Conservation (phyloP, 2,329 filamentous ascomycete genomes). For the Venturia aucupariae region DNA sequence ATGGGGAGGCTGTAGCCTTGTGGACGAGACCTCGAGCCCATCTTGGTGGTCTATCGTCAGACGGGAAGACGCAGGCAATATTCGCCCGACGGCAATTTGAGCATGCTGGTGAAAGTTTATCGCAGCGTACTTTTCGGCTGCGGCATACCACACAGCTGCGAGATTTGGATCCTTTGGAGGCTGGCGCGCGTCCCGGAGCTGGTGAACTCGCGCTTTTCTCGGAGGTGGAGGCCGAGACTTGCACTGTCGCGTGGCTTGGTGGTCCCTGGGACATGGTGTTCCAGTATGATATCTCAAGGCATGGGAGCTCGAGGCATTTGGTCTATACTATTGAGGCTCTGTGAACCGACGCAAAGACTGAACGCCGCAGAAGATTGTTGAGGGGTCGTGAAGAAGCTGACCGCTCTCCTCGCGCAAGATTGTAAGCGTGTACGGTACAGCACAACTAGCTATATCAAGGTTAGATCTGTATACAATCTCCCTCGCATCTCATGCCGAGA, state of each 20-base stretch:
- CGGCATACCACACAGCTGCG: constrained; percentile 36
- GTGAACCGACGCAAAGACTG: background rate
- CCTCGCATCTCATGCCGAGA: background rate
- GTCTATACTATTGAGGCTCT: background rate
- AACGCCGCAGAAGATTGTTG: background rate
- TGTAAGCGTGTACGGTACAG: background rate
- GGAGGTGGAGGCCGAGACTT: constrained; percentile 15
- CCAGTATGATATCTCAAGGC: background rate
- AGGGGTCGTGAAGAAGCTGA: background rate
- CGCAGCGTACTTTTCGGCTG: constrained; percentile 48
- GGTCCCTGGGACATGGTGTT: constrained; percentile 3
- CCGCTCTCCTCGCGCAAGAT: background rate
- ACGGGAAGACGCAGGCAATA: constrained; percentile 44
- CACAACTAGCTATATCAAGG: background rate
- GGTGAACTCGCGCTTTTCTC: constrained; percentile 15
- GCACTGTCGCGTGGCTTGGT: constrained; percentile 5
- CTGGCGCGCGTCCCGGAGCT: constrained; percentile 9
- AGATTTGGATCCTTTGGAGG: constrained; percentile 3
- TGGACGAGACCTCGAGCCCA: constrained; percentile 45
- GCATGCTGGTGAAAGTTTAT: constrained; percentile 44
- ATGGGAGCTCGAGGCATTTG: background rate
- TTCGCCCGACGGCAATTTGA: constrained; percentile 47
- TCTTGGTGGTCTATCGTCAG: constrained; percentile 41
- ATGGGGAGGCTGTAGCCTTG: constrained; percentile 20
- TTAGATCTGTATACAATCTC: background rate